Conservation (phyloP, 129 eudicot genomes). For the Erigeron canadensis region DNA sequence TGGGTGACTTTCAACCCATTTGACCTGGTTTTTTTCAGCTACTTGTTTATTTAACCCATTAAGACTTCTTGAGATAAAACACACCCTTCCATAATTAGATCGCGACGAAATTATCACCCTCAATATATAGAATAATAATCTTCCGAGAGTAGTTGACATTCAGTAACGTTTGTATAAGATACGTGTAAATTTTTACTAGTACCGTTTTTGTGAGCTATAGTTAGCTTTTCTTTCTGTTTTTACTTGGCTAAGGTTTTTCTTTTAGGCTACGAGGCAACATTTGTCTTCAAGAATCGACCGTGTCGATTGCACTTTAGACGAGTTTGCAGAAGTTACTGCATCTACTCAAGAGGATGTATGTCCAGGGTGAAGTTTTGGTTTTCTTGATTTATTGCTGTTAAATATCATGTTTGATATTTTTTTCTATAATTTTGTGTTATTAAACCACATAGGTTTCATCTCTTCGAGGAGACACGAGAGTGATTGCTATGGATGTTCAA, state of each 20-base stretch:
- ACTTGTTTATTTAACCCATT: not conserved
- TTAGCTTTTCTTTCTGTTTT: constrained; percentile 1
- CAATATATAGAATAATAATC: too few relatives aligned
- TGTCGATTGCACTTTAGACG: constrained; percentile 60
- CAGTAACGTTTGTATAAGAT: not conserved
- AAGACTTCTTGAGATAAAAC: not conserved
- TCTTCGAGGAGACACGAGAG: constrained; percentile 46
- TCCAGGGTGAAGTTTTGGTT: constrained; percentile 15
- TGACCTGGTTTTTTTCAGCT: not conserved
- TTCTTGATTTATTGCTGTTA: not conserved
- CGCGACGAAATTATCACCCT: not conserved
- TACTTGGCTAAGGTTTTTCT: not conserved
- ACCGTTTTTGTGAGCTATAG: not conserved
- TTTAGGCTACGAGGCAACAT: constrained; percentile 63
- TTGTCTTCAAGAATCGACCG: constrained; percentile 71
- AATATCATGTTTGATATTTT: not conserved
- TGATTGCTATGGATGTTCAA: constrained; percentile 49
- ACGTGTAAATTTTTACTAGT: not conserved
- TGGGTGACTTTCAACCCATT: not conserved
- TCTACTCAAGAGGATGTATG: constrained; percentile 73
- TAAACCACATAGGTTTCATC: constrained; percentile 45
- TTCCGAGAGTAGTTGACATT: not conserved
- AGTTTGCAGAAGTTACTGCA: constrained; percentile 47
- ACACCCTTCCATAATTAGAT: not conserved
- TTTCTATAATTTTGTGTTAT: not conserved